These are phyloP conservation scores for Eucalyptus regnans DNA, from an alignment of 345 rosid species.

Conservation along the genomic window DNA sequence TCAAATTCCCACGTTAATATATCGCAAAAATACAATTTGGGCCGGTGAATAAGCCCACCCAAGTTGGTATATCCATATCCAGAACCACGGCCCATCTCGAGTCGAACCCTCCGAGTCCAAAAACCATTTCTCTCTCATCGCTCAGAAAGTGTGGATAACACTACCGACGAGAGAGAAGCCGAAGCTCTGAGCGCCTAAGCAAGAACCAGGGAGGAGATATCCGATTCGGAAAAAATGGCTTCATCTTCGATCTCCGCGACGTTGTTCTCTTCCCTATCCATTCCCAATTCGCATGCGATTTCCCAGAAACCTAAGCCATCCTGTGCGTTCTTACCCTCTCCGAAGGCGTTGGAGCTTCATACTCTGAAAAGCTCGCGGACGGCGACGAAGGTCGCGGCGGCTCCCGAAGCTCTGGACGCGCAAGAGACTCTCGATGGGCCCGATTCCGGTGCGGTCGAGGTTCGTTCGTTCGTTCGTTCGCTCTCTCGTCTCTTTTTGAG, in stretches of 20 bases:
- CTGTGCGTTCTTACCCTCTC: slow-evolving; percentile 12
- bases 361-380: slow-evolving; percentile 14
- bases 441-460: slow-evolving; percentile 29
- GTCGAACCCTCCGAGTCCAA: not conserved
- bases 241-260: slow-evolving; percentile 40
- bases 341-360: slow-evolving; percentile 6
- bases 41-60: not conserved
- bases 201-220: not conserved
- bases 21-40: not conserved
- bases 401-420: slow-evolving; percentile 47
- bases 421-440: slow-evolving; percentile 31
- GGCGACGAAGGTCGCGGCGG: slow-evolving; percentile 39
- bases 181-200: not conserved
- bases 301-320: slow-evolving; percentile 17
- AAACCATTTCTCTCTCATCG: not conserved
- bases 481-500: not conserved
- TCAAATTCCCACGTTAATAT: not conserved
- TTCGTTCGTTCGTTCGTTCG: not conserved
- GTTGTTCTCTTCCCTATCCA: slow-evolving; percentile 29
- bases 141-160: not conserved
- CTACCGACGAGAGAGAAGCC: not conserved
- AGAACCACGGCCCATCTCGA: not conserved
- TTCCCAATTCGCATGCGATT: slow-evolving; percentile 20
- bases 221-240: slow-evolving; percentile 25
- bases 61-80: not conserved